A percentile compares a stretch with the other conserved stretches of the same genome.
Conservation (phyloP, 495 filamentous ascomycete species). For the Neurospora intermedia region DNA sequence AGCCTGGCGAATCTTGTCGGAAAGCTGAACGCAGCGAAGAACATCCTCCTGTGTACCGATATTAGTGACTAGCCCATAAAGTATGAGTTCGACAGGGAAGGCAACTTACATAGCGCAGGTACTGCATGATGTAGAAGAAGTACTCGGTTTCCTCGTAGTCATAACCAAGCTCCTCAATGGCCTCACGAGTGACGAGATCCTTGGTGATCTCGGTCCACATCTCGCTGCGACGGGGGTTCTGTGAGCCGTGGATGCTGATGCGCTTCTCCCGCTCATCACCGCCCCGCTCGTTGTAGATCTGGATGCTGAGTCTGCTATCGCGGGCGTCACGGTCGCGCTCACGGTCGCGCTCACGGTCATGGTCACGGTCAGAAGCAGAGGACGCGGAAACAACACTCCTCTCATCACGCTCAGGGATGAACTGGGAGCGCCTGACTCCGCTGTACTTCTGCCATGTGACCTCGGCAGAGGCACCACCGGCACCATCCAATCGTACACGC, state of each 20-base stretch:
- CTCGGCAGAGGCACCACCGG: slow-evolving; percentile 54
- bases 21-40: slow-evolving; percentile 65
- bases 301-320: slow-evolving; percentile 29
- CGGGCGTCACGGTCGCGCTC: slow-evolving; percentile 24
- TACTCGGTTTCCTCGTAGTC: slow-evolving; percentile 84
- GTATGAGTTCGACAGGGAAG: background rate
- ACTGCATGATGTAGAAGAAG: slow-evolving; percentile 90
- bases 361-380: slow-evolving; percentile 22
- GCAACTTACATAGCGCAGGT: slow-evolving; percentile 69
- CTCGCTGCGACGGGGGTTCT: slow-evolving; percentile 43
- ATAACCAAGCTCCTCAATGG: slow-evolving; percentile 74
- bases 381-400: slow-evolving; percentile 10
- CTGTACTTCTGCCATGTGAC: slow-evolving; percentile 69
- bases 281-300: slow-evolving; percentile 28
- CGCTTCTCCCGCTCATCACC: slow-evolving; percentile 31
- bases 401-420: slow-evolving; percentile 43
- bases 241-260: slow-evolving; percentile 23
- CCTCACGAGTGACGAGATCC: slow-evolving; percentile 78
- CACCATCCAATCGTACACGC: slow-evolving; percentile 63
- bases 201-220: slow-evolving; percentile 98
- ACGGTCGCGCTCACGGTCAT: slow-evolving; percentile 18
- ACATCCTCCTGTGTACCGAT: slow-evolving; percentile 66
- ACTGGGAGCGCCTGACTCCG: slow-evolving; percentile 59
- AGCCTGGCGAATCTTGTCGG: slow-evolving; percentile 68
- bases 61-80: slow-evolving; percentile 1